phyloP scores from a whole-genome alignment of 805 yeast genomes.

The Candida vaughaniae region DNA sequence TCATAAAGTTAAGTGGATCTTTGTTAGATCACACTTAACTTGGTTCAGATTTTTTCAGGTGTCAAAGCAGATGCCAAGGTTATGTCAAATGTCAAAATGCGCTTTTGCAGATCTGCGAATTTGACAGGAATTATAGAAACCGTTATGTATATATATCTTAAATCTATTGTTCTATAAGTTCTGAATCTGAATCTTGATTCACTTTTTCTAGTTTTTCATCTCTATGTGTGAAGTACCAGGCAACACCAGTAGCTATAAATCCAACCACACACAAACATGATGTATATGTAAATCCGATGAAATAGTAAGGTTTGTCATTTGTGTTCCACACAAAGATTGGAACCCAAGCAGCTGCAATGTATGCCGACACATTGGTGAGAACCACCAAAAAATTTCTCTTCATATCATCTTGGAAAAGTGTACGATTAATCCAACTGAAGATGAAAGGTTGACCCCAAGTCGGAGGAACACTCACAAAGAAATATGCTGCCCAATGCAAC shows the following conservation, averaged over 20 bases:
- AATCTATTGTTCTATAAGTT: too few relatives aligned
- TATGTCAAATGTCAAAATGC: too few relatives aligned
- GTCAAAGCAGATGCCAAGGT: too few relatives aligned
- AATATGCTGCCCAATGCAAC: constrained; percentile 51
- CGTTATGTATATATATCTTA: too few relatives aligned
- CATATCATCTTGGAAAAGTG: constrained; percentile 43
- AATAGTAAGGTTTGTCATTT: constrained; percentile 28
- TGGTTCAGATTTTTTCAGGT: too few relatives aligned
- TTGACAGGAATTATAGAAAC: too few relatives aligned
- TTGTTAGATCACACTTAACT: too few relatives aligned
- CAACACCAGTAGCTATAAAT: constrained; percentile 24
- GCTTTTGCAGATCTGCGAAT: too few relatives aligned
- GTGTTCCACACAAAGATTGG: constrained; percentile 43
- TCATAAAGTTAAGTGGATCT: too few relatives aligned
- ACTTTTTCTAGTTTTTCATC: constrained; percentile 19
- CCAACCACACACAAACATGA: constrained; percentile 31
- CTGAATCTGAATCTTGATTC: too few relatives aligned
- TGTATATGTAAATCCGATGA: constrained; percentile 34
- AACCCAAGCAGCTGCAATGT: constrained; percentile 38
- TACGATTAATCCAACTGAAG: constrained; percentile 55
- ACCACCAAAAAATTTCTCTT: constrained; percentile 39
- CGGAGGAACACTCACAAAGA: constrained; percentile 46
- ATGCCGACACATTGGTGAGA: constrained; percentile 37
- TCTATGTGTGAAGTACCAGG: constrained; percentile 22
- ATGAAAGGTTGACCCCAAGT: constrained; percentile 57